phyloP scores from a whole-genome alignment of 148 eudicot genomes.

The Pharnaceum exiguum region DNA sequence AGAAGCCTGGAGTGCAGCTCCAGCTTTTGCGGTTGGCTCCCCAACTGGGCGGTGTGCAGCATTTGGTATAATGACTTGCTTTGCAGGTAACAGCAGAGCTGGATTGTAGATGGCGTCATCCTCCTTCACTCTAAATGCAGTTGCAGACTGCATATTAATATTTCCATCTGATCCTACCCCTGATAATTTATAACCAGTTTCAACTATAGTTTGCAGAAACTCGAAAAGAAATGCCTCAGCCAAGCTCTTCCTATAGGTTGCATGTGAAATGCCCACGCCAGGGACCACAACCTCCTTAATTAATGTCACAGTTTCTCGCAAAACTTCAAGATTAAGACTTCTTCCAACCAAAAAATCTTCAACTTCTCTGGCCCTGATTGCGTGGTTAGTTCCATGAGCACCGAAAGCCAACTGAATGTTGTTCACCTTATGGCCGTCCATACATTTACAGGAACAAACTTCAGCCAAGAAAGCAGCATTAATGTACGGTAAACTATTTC shows the following conservation, averaged over 20 bases:
- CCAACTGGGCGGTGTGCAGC: slow-evolving; percentile 69
- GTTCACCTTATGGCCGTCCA: slow-evolving; percentile 31
- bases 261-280: slow-evolving; percentile 46
- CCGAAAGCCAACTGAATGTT: slow-evolving; percentile 68
- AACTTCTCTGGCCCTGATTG: slow-evolving; percentile 59
- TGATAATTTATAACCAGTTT: slow-evolving; percentile 13
- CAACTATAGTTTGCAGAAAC: slow-evolving; percentile 45
- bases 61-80: slow-evolving; percentile 56
- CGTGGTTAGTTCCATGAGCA: slow-evolving; percentile 68
- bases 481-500: slow-evolving; percentile 73
- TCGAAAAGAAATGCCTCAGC: slow-evolving; percentile 73
- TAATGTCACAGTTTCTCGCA: slow-evolving; percentile 53
- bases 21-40: slow-evolving; percentile 58
- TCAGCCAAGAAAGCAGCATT: slow-evolving; percentile 86
- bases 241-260: slow-evolving; percentile 69
- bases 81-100: slow-evolving; percentile 48
- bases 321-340: slow-evolving; percentile 31
- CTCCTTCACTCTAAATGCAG: not conserved
- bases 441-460: slow-evolving; percentile 26
- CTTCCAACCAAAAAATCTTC: slow-evolving; percentile 59
- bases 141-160: slow-evolving; percentile 13
- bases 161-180: slow-evolving; percentile 21
- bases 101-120: not conserved
- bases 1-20: slow-evolving; percentile 87
- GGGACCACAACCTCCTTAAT: slow-evolving; percentile 50